Conservation (phyloP, 73 alveolate species). For the Tetrahymena malaccensis region DNA sequence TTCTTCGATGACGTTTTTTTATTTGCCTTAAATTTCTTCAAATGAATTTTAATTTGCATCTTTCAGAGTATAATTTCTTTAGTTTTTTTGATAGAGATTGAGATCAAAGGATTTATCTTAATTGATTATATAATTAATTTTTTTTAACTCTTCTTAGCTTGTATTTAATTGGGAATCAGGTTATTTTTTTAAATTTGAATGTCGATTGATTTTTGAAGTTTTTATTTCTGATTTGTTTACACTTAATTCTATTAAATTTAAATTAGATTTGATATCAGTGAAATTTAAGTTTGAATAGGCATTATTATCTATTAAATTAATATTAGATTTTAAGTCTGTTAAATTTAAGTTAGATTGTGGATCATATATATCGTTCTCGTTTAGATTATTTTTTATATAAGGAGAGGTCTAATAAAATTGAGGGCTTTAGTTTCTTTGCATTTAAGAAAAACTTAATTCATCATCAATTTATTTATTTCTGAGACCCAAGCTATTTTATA, state of each 20-base stretch:
- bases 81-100: background rate
- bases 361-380: background rate
- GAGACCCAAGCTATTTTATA: too few species aligned
- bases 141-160: background rate
- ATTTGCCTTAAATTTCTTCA: too few species aligned
- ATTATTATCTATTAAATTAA: background rate
- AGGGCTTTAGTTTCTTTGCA: background rate
- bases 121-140: too few species aligned
- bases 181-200: too few species aligned
- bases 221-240: background rate
- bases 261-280: background rate
- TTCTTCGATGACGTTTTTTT: too few species aligned
- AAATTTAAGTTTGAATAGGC: background rate
- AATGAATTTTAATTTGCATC: too few species aligned
- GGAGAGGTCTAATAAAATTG: background rate
- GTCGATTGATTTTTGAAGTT: background rate
- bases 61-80: too few species aligned
- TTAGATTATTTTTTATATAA: too few species aligned
- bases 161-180: background rate
- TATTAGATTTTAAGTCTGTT: background rate
- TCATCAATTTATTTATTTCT: background rate
- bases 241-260: too few species aligned
- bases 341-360: background rate
- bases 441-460: background rate
- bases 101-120: background rate